Base-by-base conservation (phyloP, 176 grass and related monocot species). In the Musa beccarii region DNA sequence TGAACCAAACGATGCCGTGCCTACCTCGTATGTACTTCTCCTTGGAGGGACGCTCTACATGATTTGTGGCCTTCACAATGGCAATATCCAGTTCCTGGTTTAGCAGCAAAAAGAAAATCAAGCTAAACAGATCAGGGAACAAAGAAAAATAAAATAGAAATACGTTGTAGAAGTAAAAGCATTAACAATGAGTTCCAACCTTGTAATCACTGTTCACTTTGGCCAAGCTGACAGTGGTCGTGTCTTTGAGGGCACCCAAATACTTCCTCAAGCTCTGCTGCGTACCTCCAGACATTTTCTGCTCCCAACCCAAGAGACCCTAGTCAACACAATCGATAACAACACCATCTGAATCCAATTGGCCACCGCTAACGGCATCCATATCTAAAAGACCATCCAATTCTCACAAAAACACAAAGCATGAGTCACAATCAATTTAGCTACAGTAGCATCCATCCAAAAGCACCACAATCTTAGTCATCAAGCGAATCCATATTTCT, bases 171-270 rank as follows among this genome's bases (percentile, higher is more conserved):
- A 26, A 4, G 34, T 71, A 63, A 49, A 63, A 55, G 74, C 11
- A 80, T 61, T 6, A 16, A 57, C 65, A 52, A n/a, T 67, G 24
- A 62, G 1, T 0, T 28, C 68, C 76, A 55, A 98, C 95, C 95
- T 98, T 98, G 67, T 93, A 98, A 68, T 98, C 86, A 53, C 95
- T 98, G 76, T 98, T 98, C 26, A 98, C 90, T 87, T 98, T 98
- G 34, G 95, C 90, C 79, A 98, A 85, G 79, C 82, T 83, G 34
- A 98, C 88, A 1, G 94, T 98, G 59, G 94, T 98, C 2, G 87
- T 87, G 78, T 98, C 94, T 82, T 98, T 98, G 53, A 98, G 83
- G 72, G 90, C 90, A 26, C 94, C 94, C 21, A 98, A 78, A 21
- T 93, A 98, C 72, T 90, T 98, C 72, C 94, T 98, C 78, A 98